These are phyloP conservation scores for Argentina anserina DNA, from an alignment of 306 rosid species.

Conservation along the genomic window DNA sequence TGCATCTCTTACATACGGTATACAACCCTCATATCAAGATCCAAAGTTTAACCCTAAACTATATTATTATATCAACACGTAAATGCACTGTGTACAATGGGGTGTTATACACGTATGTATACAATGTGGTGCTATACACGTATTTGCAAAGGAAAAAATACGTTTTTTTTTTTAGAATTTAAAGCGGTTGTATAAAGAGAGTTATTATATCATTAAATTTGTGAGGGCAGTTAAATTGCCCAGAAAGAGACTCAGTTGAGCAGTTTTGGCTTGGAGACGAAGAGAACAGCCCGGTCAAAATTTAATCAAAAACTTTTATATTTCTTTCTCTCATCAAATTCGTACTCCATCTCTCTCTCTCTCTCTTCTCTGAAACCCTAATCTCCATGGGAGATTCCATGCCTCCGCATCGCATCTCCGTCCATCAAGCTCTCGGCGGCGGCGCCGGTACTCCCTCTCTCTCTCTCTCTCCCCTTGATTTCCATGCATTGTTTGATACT, in stretches of 20 bases:
- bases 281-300: background rate
- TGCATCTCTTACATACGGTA: too few relatives aligned
- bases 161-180: background rate
- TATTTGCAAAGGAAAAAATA: background rate
- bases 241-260: background rate
- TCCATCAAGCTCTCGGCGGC: conserved; percentile 72
- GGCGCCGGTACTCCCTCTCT: conserved; percentile 59
- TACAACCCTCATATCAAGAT: too few relatives aligned
- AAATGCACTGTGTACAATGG: too few relatives aligned
- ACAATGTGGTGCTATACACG: background rate
- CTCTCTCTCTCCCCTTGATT: conserved; percentile 1
- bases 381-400: conserved; percentile 70
- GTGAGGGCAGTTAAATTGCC: background rate
- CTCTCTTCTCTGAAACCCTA: conserved; percentile 38
- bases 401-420: conserved; percentile 48
- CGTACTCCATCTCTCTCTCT: conserved; percentile 8
- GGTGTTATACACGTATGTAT: too few relatives aligned
- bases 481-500: background rate
- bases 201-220: background rate
- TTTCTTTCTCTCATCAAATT: background rate
- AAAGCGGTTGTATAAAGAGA: background rate
- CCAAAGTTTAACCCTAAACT: too few relatives aligned
- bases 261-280: background rate
- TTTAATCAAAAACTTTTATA: background rate
- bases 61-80: background rate